phyloP scores from a whole-genome alignment of 2,329 filamentous ascomycete genomes.

The Periconia sp. region DNA sequence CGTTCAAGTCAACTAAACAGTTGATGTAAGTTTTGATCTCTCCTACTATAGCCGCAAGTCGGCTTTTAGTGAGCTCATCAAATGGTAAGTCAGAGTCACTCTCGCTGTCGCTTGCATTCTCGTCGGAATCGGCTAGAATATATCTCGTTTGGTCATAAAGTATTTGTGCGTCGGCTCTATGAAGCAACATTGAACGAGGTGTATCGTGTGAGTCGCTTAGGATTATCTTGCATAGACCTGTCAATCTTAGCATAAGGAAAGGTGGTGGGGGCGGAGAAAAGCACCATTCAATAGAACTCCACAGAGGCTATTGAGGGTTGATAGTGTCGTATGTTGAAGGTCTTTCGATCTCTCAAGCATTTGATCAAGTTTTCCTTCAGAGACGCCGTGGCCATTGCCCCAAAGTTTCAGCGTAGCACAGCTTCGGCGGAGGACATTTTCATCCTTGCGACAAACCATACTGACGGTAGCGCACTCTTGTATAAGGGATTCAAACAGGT shows the following conservation, averaged over 20 bases:
- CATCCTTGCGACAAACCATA: conserved; percentile 1
- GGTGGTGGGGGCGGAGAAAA: too few species aligned
- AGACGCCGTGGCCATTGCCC: conserved; percentile 19
- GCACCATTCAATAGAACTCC: conserved; percentile 13
- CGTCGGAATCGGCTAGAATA: conserved; percentile 9
- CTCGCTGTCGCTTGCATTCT: conserved; percentile 12
- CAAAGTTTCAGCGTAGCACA: conserved; percentile 20
- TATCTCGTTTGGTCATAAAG: conserved; percentile 18
- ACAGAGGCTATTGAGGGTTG: conserved; percentile 18
- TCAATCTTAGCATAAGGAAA: too few species aligned
- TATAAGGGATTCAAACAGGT: conserved; percentile 5
- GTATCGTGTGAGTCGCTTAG: too few species aligned
- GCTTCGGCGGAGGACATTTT: conserved; percentile 16
- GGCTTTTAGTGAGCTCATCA: not conserved
- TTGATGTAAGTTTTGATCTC: conserved; percentile 18
- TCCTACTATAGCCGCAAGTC: conserved; percentile 1
- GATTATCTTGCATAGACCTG: too few species aligned
- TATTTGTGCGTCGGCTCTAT: conserved; percentile 8
- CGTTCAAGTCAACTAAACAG: conserved; percentile 23
- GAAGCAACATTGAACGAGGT: too few species aligned
- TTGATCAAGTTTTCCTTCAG: conserved; percentile 18
- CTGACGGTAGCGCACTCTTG: not conserved
- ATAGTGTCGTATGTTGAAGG: conserved; percentile 17
- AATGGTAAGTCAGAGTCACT: conserved; percentile 8
- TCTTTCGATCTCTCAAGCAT: conserved; percentile 20